These are phyloP conservation scores for Ilyonectria robusta DNA, from an alignment of 2,329 filamentous ascomycete genomes.

Conservation along the genomic window DNA sequence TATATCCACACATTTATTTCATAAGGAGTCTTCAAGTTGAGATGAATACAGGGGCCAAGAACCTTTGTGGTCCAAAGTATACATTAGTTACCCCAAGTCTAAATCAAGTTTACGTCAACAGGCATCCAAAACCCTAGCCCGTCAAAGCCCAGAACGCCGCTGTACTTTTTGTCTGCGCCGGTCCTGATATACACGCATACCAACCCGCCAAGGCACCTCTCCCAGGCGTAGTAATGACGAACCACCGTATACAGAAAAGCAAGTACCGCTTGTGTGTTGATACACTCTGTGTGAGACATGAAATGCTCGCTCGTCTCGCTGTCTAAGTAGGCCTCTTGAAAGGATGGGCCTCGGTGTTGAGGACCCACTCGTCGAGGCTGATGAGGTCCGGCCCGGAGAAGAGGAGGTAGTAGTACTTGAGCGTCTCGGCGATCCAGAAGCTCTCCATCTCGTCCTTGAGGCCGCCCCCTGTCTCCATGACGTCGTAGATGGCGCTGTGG, in stretches of 20 bases:
- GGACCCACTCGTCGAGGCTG: constrained; percentile 77
- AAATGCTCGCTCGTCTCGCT: background rate
- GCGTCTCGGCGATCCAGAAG: constrained; percentile 91
- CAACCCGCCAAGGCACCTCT: constrained; percentile 9
- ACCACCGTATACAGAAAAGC: constrained; percentile 12
- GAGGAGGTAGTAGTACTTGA: constrained; percentile 93
- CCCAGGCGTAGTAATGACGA: constrained; percentile 4
- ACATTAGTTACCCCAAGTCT: constrained; percentile 22
- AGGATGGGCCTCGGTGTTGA: constrained; percentile 76
- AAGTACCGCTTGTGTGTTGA: background rate
- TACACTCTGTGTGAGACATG: constrained; percentile 7
- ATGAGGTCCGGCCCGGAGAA: constrained; percentile 78
- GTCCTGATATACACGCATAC: constrained; percentile 21
- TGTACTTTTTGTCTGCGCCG: constrained; percentile 10
- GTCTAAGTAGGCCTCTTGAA: constrained; percentile 61
- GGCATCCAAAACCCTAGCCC: constrained; percentile 16
- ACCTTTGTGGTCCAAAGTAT: background rate
- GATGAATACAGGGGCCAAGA: background rate
- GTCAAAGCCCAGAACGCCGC: constrained; percentile 23
- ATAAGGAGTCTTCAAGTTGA: background rate
- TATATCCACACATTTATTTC: background rate
- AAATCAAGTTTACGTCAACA: constrained; percentile 5
- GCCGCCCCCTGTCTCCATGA: constrained; percentile 60
- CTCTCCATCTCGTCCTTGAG: constrained; percentile 82
- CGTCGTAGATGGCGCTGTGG: constrained; percentile 79